These are phyloP conservation scores for Podospora pseudocomata DNA, from an alignment of 495 filamentous ascomycete genomes.

Conservation along the genomic window DNA sequence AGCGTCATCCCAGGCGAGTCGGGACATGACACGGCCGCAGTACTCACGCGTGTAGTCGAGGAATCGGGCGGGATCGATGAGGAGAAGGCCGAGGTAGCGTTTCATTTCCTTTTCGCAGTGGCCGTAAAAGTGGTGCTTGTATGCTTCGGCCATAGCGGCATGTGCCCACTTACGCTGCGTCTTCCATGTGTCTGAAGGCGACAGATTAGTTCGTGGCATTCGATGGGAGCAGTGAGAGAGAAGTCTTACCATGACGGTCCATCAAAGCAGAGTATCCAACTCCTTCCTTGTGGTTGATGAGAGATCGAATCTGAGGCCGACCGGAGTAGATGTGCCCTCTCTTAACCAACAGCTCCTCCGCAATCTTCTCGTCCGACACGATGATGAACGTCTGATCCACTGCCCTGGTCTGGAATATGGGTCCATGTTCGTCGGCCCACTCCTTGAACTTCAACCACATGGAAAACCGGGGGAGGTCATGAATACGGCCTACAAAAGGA, in stretches of 20 bases:
- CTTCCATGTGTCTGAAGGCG: slow-evolving; percentile 40
- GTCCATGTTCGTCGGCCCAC: slow-evolving; percentile 53
- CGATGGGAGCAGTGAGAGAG: not conserved
- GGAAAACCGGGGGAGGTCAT: slow-evolving; percentile 47
- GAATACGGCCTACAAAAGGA: slow-evolving; percentile 49
- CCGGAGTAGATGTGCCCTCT: slow-evolving; percentile 53
- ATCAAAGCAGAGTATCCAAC: slow-evolving; percentile 47
- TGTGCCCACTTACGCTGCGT: slow-evolving; percentile 47
- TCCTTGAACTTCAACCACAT: slow-evolving; percentile 56
- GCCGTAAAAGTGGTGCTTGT: slow-evolving; percentile 47
- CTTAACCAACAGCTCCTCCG: slow-evolving; percentile 53
- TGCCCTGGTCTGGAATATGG: slow-evolving; percentile 51
- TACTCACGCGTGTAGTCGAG: slow-evolving; percentile 44
- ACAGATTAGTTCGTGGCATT: not conserved
- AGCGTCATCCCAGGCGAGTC: slow-evolving; percentile 47
- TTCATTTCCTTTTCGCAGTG: slow-evolving; percentile 46
- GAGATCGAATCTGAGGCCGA: slow-evolving; percentile 46
- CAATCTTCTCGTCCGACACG: slow-evolving; percentile 54
- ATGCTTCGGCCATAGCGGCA: slow-evolving; percentile 46
- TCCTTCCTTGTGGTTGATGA: slow-evolving; percentile 47
- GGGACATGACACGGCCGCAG: slow-evolving; percentile 46
- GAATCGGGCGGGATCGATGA: slow-evolving; percentile 46
- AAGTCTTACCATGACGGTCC: slow-evolving; percentile 44
- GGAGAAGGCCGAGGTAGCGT: slow-evolving; percentile 39
- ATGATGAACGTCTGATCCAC: slow-evolving; percentile 50